Conservation (phyloP, 2,329 filamentous ascomycete species). For the Alternaria panax region DNA sequence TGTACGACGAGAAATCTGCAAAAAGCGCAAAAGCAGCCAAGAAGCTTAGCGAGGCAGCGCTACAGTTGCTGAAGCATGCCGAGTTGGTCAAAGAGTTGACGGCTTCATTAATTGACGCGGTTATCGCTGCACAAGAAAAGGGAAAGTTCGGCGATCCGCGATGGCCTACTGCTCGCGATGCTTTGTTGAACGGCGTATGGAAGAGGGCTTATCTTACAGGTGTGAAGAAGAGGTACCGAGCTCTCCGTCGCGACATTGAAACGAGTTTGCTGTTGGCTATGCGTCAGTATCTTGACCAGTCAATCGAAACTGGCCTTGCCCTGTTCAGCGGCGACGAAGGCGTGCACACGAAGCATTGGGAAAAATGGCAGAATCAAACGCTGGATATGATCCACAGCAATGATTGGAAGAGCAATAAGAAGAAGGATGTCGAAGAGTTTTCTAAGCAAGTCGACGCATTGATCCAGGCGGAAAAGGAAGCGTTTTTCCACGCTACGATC, state of each 20-base stretch:
- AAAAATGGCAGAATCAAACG: slow-evolving; percentile 40
- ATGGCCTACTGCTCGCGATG: slow-evolving; percentile 34
- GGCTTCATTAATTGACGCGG: slow-evolving; percentile 27
- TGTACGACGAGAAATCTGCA: slow-evolving; percentile 26
- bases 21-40: slow-evolving; percentile 19
- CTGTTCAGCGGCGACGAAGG: slow-evolving; percentile 30
- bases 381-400: slow-evolving; percentile 36
- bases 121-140: slow-evolving; percentile 31
- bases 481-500: slow-evolving; percentile 30
- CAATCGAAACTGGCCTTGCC: slow-evolving; percentile 36
- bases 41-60: slow-evolving; percentile 37
- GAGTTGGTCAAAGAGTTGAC: slow-evolving; percentile 33
- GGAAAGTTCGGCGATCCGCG: slow-evolving; percentile 29
- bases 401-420: slow-evolving; percentile 37
- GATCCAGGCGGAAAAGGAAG: slow-evolving; percentile 30
- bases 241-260: slow-evolving; percentile 35
- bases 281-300: slow-evolving; percentile 40
- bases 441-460: slow-evolving; percentile 32
- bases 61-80: slow-evolving; percentile 36
- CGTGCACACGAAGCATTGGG: slow-evolving; percentile 22
- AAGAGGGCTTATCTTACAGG: slow-evolving; percentile 39
- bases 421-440: slow-evolving; percentile 42
- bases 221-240: slow-evolving; percentile 34
- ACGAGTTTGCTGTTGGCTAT: slow-evolving; percentile 35
- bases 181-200: slow-evolving; percentile 41